Evolutionary conservation across 78 protist species (phyloP).

Genomic region (Dictyostelium intermedium): DNA sequence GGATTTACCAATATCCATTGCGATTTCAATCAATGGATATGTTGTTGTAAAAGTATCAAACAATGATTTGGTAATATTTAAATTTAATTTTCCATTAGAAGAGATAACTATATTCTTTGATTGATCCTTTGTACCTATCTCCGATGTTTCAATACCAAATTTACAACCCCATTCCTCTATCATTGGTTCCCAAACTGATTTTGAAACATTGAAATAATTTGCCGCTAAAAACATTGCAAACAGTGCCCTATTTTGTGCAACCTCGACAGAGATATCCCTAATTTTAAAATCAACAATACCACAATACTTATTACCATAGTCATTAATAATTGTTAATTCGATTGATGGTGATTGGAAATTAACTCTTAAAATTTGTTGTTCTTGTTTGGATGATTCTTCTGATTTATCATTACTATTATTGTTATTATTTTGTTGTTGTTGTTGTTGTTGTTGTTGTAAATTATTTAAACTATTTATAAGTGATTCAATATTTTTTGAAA

Average conservation of each 20-base stretch:
- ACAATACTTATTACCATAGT: conserved; percentile 20
- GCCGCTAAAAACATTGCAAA: conserved; percentile 14
- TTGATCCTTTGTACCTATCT: background rate
- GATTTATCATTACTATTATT: background rate
- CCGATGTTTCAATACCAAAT: background rate
- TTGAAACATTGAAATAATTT: conserved; percentile 44
- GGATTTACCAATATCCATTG: background rate
- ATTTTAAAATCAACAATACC: conserved; percentile 38
- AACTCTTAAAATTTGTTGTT: background rate
- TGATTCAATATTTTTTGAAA: background rate
- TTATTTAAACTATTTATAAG: background rate
- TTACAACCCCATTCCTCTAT: conserved; percentile 67
- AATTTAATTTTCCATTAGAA: conserved; percentile 15
- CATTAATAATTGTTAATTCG: conserved; percentile 45
- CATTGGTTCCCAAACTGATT: conserved; percentile 67
- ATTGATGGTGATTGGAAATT: conserved; percentile 40
- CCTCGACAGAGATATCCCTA: conserved; percentile 24
- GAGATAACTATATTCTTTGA: conserved; percentile 10
- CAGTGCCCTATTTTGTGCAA: background rate
- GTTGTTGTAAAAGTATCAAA: conserved; percentile 13
- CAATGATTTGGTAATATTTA: conserved; percentile 49
- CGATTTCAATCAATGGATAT: background rate
- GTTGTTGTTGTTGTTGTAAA: background rate
- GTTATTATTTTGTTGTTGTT: background rate
- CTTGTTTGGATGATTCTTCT: background rate